Evolutionary conservation across 768 basidiomycete genomes (phyloP).

Genomic region (Termitomyces sp.): DNA sequence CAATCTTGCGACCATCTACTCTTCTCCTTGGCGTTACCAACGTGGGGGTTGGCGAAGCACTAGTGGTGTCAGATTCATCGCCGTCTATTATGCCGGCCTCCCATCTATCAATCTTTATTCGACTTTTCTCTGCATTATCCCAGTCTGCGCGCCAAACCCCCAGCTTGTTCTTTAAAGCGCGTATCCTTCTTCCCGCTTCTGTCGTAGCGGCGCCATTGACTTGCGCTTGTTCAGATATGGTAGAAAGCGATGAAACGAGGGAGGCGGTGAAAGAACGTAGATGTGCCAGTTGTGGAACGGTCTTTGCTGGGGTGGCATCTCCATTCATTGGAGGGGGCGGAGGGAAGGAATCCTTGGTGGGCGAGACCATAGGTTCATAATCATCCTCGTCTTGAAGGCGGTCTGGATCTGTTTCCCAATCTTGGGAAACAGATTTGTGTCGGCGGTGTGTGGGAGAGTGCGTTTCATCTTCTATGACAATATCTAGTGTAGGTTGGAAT

Average conservation of each 20-base stretch:
- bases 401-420: conserved; percentile 62
- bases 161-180: conserved; percentile 78
- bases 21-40: conserved; percentile 30
- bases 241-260: conserved; percentile 67
- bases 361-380: conserved; percentile 40
- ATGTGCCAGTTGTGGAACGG: conserved; percentile 63
- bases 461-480: conserved; percentile 35
- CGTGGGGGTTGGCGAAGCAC: conserved; percentile 24
- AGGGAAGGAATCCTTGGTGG: conserved; percentile 55
- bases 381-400: conserved; percentile 44
- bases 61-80: conserved; percentile 21
- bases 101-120: conserved; percentile 73
- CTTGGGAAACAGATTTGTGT: conserved; percentile 30
- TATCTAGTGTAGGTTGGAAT: conserved; percentile 20
- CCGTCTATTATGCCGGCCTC: conserved; percentile 56
- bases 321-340: conserved; percentile 42
- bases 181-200: conserved; percentile 82
- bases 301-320: conserved; percentile 50
- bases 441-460: conserved; percentile 17
- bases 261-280: conserved; percentile 72
- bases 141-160: conserved; percentile 77
- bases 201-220: conserved; percentile 82
- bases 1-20: conserved; percentile 65
- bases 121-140: conserved; percentile 81
- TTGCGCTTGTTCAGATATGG: conserved; percentile 84